Evolutionary conservation across 768 basidiomycete genomes (phyloP), one percentile per base, ranked within the genome.

Genomic region (Leccinum sublutescens): DNA sequence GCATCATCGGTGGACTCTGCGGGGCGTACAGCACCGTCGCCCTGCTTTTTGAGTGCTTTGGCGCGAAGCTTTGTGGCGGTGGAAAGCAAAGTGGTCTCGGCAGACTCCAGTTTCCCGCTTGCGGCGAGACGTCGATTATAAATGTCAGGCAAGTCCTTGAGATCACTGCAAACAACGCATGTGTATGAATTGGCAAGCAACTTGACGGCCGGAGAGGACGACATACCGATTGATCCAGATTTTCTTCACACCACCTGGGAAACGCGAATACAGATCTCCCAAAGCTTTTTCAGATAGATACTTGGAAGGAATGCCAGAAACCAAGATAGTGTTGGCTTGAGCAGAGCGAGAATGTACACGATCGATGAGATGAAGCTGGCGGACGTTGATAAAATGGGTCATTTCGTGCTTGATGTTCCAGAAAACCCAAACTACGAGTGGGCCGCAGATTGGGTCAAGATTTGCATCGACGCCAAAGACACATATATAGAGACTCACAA

Each of bases 191-290:
- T 45, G 6, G 38, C 17, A 52, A 15, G 15, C 5, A n/a, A 21
- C 3, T 27, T 17, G 5, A 40, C 8, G 15, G 0, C 27, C 19
- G 25, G 4, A 1, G 15, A 31, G 17, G 5, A 45, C 25, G 27
- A 62, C 81, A 45, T 58, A 87, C 86, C 91, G 82, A 72, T 95
- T 96, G 40, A 98, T 80, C 95, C 96, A 99, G 38, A 99, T 85
- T 63, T 85, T 84, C 69, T 86, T 87, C 8, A 95, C 89, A 15
- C 95, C 95, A 10, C 95, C 95, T 0, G 97, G 96, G 3, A 98
- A 80, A 57, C 84, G 82, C n/a, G 83, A 81, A 73, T 92, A 96
- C 11, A 96, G 74, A 52, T 83, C 78, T 47, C 71, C 75, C 29
- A 97, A 79, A 4, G 85, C 85, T 7, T 78, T 74, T 64, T 88